phyloP scores from a whole-genome alignment of 352 stramenopile genomes.

The Phytophthora sp. region DNA sequence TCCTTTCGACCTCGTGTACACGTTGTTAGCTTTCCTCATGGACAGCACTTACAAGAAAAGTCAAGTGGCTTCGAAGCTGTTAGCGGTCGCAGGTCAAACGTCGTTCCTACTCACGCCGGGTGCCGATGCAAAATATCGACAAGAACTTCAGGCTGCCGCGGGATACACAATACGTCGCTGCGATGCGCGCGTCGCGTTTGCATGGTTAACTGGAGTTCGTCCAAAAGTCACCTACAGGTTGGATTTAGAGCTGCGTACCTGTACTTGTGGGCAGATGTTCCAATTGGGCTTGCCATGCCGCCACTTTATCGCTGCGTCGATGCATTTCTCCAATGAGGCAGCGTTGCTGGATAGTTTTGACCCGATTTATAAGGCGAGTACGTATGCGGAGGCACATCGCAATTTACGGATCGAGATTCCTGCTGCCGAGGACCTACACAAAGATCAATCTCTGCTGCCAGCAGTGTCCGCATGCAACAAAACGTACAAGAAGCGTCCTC shows the following conservation, averaged over 20 bases:
- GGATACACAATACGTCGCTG: constrained; percentile 64
- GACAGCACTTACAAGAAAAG: constrained; percentile 78
- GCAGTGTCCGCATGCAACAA: constrained; percentile 48
- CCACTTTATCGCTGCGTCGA: constrained; percentile 72
- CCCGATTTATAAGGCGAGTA: constrained; percentile 70
- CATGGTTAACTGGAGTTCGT: constrained; percentile 66
- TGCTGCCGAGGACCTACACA: constrained; percentile 67
- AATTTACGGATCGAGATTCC: constrained; percentile 83
- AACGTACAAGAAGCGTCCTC: constrained; percentile 72
- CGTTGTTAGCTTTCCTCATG: constrained; percentile 82
- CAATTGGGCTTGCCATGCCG: constrained; percentile 80
- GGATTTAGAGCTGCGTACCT: constrained; percentile 62
- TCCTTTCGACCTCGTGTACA: constrained; percentile 83
- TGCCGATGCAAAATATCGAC: constrained; percentile 66
- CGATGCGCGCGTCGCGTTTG: constrained; percentile 76
- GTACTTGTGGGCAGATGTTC: constrained; percentile 73
- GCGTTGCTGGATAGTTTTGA: constrained; percentile 70
- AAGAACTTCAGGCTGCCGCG: constrained; percentile 65
- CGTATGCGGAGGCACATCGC: constrained; percentile 64
- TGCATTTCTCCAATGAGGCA: constrained; percentile 65
- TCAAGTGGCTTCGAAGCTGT: constrained; percentile 62
- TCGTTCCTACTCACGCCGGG: constrained; percentile 57
- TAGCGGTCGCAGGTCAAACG: constrained; percentile 26
- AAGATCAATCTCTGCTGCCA: constrained; percentile 69
- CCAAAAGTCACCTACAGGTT: constrained; percentile 77